phyloP scores from a whole-genome alignment of 2,329 filamentous ascomycete species.

The Teratosphaeria epicoccoides region DNA sequence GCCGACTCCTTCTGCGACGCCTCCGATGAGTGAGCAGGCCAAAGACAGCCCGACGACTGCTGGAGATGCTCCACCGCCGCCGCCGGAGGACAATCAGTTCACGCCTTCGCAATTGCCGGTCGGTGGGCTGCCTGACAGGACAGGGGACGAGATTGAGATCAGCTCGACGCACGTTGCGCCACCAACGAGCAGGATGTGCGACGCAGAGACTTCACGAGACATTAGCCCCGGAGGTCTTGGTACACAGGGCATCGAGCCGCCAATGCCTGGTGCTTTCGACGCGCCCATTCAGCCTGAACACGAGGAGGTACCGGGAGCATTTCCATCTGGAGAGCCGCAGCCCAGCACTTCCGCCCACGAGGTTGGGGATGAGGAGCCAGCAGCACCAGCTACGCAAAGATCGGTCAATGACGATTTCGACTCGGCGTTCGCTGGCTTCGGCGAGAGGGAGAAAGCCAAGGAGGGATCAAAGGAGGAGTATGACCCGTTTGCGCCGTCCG shows the following conservation, averaged over 20 bases:
- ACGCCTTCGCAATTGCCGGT: conserved; percentile 68
- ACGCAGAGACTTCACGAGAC: conserved; percentile 17
- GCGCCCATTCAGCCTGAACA: neutral
- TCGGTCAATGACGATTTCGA: conserved; percentile 68
- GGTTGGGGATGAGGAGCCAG: conserved; percentile 31
- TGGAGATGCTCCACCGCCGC: conserved; percentile 52
- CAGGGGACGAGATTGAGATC: conserved; percentile 24
- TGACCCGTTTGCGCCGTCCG: conserved; percentile 36
- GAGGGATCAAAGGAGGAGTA: conserved; percentile 10
- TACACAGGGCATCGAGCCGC: neutral
- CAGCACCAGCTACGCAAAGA: conserved; percentile 28
- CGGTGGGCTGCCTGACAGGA: conserved; percentile 42
- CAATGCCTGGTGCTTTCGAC: conserved; percentile 26
- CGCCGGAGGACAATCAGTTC: conserved; percentile 65
- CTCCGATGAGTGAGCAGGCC: conserved; percentile 43
- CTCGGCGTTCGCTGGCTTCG: conserved; percentile 70
- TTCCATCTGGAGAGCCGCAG: conserved; percentile 48
- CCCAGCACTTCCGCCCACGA: conserved; percentile 17
- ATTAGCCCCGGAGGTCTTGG: conserved; percentile 6
- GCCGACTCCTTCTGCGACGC: conserved; percentile 51
- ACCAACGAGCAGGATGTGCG: conserved; percentile 23
- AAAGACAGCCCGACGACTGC: conserved; percentile 44
- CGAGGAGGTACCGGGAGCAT: conserved; percentile 36
- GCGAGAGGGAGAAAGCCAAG: conserved; percentile 22
- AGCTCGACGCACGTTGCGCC: conserved; percentile 46